A percentile compares a stretch with the other conserved stretches of the same genome.
Evolutionary conservation across 2,329 filamentous ascomycete genomes (phyloP).

Genomic region (Paraphaeosphaeria sporulosa): DNA sequence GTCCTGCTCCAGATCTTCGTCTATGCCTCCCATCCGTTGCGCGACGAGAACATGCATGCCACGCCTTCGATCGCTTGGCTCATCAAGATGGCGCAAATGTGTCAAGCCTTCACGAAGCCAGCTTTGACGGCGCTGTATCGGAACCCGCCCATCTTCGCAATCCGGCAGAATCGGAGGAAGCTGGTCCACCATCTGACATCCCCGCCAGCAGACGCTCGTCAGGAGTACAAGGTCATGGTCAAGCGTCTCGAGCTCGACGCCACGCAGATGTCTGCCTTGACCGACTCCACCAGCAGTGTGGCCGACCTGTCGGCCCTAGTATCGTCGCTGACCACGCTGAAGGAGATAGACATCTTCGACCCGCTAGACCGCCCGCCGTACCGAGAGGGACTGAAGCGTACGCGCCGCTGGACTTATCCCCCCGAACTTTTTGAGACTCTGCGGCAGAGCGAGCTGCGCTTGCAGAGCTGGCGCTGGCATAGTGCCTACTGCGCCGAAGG

Average conservation of each 20-base stretch:
- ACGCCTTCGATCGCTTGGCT: constrained; percentile 67
- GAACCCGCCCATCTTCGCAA: constrained; percentile 68
- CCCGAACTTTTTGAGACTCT: constrained; percentile 71
- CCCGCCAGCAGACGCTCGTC: constrained; percentile 44
- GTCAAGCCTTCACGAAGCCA: constrained; percentile 71
- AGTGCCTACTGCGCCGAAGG: constrained; percentile 52
- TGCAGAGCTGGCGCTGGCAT: constrained; percentile 66
- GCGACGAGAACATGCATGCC: constrained; percentile 55
- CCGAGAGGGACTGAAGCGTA: constrained; percentile 61
- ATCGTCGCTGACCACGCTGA: constrained; percentile 69
- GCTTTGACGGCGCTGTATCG: constrained; percentile 76
- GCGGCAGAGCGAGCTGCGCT: constrained; percentile 55
- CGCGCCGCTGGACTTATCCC: constrained; percentile 72
- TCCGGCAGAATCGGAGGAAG: constrained; percentile 54
- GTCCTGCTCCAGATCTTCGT: constrained; percentile 75
- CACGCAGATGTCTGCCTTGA: constrained; percentile 62
- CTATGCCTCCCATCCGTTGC: constrained; percentile 68
- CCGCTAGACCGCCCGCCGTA: constrained; percentile 72
- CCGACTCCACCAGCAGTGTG: constrained; percentile 61
- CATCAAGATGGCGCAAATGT: constrained; percentile 67
- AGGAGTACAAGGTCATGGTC: constrained; percentile 75
- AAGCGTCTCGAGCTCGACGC: constrained; percentile 74
- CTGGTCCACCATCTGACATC: constrained; percentile 64
- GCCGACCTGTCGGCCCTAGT: constrained; percentile 68
- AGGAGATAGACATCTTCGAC: constrained; percentile 75